Base-by-base conservation (phyloP, 768 basidiomycete species). In the Trametes villosa region DNA sequence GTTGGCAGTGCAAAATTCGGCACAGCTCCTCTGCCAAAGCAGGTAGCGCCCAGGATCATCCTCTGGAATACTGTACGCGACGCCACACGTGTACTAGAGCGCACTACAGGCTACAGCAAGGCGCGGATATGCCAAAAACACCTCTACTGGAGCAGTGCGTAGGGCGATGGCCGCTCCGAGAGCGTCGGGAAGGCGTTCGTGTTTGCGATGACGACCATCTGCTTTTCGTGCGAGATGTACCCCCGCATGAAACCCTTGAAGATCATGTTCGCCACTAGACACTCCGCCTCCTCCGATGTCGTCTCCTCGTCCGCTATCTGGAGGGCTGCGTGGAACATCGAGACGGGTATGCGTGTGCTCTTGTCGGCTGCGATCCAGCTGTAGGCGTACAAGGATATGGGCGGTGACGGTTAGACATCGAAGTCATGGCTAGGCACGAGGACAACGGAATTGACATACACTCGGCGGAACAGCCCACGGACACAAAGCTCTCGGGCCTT, bases 221-320 rank as follows among this genome's bases (percentile, higher is more conserved):
- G 91, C 74, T 91, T 92, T 70, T 92, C 92, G 69, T 99, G 97
- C 50, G 94, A 94, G 68, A 99, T 95, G 74, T 98, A 99, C 9
- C 97, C 97, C 51, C 91, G 84, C 75, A 98, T 88, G 72, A 88
- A 92, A 20, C 91, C 92, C 76, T 89, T 92, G 77, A 89, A 94
- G 44, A 98, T 91, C 92, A 96, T 91, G 71, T 96, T 96, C 29
- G 95, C 94, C 9, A 97, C 86, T 52, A 95, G 83, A 73, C 95
- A 97, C 74, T 98, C 95, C 2, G 92, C 92, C 73, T 96, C 95
- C 65, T 91, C 94, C 60, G 79, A 70, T 9, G 86, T 79, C 24
- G 91, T 84, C 12, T 87, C 83, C 33, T 34, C 34, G 60, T 89
- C 91, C 4, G 90, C 88, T 57, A 93, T 75, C 52, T 77, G 78